Base-by-base conservation (phyloP, 257 asterid genomes). In the Paraleonurus japonicus region DNA sequence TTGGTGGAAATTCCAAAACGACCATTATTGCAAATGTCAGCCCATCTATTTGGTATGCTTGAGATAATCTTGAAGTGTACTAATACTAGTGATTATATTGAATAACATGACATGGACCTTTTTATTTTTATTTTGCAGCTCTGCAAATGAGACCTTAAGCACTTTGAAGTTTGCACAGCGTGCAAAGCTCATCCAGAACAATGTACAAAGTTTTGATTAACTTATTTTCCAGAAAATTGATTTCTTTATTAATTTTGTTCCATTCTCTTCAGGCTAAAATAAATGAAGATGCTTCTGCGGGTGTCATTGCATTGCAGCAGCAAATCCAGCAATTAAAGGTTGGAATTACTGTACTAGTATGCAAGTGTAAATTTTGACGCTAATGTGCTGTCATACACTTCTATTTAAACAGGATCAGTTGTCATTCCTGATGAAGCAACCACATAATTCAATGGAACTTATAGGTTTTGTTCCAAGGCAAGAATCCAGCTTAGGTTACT, bases 161-260 rank as follows among this genome's bases (percentile, higher is more conserved):
- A 89, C 96, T 75, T 81, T 91, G 80, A 89, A 91, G 85, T 91
- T 91, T 79, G 97, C 97, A 69, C 96, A 87, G 69, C 90, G 96
- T 58, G 96, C 92, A 61, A 89, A 89, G 82, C 95, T 91, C 74
- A 91, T 91, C 77, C 96, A 89, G 80, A 91, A 91, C 76, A 91
- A 91, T 79, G 97, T 91, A 89, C 8, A 35, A 22, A 32, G 20
- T 76, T 71, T 69, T 64, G 41, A 26, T 61, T 27, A 67, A 32
- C 28, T 65, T 60, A 19, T 71, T 78, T 60, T 79, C 69, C 45
- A 30, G 35, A 65, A 67, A 35, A 22, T 22, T 45, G 33, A 22
- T 73, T 48, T 77, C 55, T 20, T 35, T 50, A 50, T 23, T 76
- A 50, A 65, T 28, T n/a, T 47, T 76, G 10, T 74, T 58, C 41